phyloP scores from a whole-genome alignment of 441 rosid species.

The Populus hybrid region DNA sequence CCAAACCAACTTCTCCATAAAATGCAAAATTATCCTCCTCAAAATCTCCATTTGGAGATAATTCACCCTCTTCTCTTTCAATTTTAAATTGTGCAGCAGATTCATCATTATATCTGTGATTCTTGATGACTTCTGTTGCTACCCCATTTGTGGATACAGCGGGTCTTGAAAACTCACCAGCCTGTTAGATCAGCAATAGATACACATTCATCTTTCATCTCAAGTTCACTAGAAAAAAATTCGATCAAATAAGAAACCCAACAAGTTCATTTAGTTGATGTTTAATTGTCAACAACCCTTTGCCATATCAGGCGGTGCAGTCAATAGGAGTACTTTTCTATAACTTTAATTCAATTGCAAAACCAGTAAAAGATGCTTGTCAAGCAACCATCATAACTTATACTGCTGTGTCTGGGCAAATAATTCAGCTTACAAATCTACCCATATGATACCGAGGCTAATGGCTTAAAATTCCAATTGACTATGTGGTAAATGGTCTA shows the following conservation, averaged over 20 bases:
- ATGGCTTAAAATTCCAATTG: background rate
- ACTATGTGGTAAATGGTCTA: background rate
- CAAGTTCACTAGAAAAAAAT: constrained; percentile 6
- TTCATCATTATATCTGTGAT: constrained; percentile 56
- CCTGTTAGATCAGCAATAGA: constrained; percentile 45
- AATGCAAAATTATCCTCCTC: constrained; percentile 91
- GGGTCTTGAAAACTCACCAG: constrained; percentile 44
- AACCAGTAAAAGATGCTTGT: background rate
- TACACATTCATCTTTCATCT: constrained; percentile 15
- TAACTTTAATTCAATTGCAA: background rate
- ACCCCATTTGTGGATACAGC: constrained; percentile 48
- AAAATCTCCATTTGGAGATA: constrained; percentile 90
- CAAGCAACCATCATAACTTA: constrained; percentile 5
- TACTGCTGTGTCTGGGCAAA: background rate
- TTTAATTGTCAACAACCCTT: background rate
- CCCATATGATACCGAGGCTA: background rate
- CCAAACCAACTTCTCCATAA: constrained; percentile 64
- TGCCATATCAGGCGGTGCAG: constrained; percentile 6
- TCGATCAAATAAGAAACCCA: background rate
- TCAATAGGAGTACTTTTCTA: background rate
- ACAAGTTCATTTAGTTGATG: constrained; percentile 3
- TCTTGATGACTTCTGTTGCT: constrained; percentile 39
- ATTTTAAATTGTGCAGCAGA: constrained; percentile 51
- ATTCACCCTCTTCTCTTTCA: constrained; percentile 98
- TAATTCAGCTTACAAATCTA: constrained; percentile 10